These are phyloP conservation scores for Saccharomyces hybrid DNA, from an alignment of 1,139 yeast species.

Conservation along the genomic window DNA sequence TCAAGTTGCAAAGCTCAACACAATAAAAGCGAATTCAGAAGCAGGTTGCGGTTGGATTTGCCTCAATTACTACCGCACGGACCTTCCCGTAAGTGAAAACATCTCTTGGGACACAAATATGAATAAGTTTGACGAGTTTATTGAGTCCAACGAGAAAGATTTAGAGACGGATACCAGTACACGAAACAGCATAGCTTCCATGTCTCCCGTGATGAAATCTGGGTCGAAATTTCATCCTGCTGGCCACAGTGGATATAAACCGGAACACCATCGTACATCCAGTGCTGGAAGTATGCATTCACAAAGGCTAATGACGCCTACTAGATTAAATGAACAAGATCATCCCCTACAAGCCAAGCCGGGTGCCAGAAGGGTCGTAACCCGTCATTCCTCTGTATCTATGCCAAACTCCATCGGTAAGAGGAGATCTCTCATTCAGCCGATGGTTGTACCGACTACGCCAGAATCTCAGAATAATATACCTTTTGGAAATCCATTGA, in stretches of 20 bases:
- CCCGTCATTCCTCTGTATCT: neutral
- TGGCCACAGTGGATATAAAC: neutral
- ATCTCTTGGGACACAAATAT: constrained; percentile 3
- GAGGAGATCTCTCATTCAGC: constrained; percentile 28
- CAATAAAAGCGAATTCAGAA: neutral
- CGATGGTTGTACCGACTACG: constrained; percentile 24
- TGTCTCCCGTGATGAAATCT: constrained; percentile 1
- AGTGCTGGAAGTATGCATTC: neutral
- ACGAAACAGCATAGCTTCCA: constrained; percentile 8
- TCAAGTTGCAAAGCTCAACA: neutral
- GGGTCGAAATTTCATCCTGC: neutral
- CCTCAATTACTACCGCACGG: neutral
- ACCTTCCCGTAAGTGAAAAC: neutral
- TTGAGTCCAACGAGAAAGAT: constrained; percentile 20
- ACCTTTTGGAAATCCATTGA: neutral
- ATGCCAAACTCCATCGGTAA: constrained; percentile 12
- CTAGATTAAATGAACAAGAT: constrained; percentile 8
- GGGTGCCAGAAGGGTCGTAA: neutral
- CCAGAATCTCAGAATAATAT: constrained; percentile 9
- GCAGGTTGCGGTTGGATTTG: neutral
- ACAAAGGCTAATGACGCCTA: constrained; percentile 12
- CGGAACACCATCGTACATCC: neutral
- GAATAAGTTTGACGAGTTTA: constrained; percentile 25
- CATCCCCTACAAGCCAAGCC: constrained; percentile 10
- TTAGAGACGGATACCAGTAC: constrained; percentile 24